These are phyloP conservation scores for Penicillium verhagenii DNA, from an alignment of 495 filamentous ascomycete genomes.

Conservation along the genomic window DNA sequence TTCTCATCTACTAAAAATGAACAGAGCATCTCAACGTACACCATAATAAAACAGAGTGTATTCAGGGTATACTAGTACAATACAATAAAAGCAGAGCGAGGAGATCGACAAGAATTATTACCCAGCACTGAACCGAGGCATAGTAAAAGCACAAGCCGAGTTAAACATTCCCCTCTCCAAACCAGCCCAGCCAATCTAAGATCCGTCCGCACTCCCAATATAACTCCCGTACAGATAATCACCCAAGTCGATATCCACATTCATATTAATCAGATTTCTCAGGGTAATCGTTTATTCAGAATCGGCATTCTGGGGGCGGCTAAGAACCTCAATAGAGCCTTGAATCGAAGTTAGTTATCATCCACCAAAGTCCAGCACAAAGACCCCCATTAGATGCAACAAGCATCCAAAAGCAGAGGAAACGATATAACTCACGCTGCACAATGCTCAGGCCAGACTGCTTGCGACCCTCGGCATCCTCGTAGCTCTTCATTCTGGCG, in stretches of 20 bases:
- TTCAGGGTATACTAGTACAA: slow-evolving; percentile 36
- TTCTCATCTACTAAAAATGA: background rate
- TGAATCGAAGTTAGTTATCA: slow-evolving; percentile 4
- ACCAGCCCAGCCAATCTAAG: background rate
- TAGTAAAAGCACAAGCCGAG: background rate
- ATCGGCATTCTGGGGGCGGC: slow-evolving; percentile 32
- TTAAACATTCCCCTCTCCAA: background rate
- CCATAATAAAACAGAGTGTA: slow-evolving; percentile 16
- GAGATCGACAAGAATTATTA: background rate
- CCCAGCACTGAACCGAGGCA: background rate
- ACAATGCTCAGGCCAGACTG: slow-evolving; percentile 59
- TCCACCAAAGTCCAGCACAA: background rate
- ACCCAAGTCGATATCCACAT: background rate
- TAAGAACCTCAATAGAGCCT: slow-evolving; percentile 62
- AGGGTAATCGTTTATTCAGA: slow-evolving; percentile 13
- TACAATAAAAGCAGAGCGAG: slow-evolving; percentile 17
- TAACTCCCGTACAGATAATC: slow-evolving; percentile 4
- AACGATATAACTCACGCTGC: slow-evolving; percentile 67
- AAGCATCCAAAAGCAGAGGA: background rate
- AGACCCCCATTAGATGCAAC: too few species aligned
- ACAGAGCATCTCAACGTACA: background rate
- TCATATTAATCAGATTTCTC: background rate
- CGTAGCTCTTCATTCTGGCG: slow-evolving; percentile 57
- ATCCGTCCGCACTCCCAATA: slow-evolving; percentile 1
- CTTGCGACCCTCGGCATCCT: slow-evolving; percentile 62